phyloP scores from a whole-genome alignment of 805 yeast species.

The Lipomyces spencermartinsiae region DNA sequence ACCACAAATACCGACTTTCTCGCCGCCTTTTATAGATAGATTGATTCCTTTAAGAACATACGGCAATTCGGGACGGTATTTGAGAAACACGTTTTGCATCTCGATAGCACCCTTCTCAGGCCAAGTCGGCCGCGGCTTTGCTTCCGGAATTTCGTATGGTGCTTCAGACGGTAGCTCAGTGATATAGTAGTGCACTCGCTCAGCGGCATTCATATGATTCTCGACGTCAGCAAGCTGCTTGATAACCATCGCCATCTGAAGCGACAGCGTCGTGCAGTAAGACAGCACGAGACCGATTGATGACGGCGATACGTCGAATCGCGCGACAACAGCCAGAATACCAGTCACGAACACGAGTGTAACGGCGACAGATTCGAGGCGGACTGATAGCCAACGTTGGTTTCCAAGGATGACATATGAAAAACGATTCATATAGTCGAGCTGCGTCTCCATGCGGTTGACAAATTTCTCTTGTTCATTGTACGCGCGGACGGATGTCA shows the following conservation, averaged over 20 bases:
- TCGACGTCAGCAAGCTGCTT: slow-evolving; percentile 74
- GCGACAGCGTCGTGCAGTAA: slow-evolving; percentile 61
- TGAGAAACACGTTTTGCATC: slow-evolving; percentile 62
- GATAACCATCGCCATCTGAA: slow-evolving; percentile 59
- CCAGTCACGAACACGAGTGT: slow-evolving; percentile 59
- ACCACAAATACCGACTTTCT: slow-evolving; percentile 86
- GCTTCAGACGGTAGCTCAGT: slow-evolving; percentile 70
- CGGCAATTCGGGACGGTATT: slow-evolving; percentile 71
- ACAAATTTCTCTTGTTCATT: slow-evolving; percentile 55
- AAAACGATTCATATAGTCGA: slow-evolving; percentile 72
- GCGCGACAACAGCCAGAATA: slow-evolving; percentile 65
- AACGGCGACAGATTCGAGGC: slow-evolving; percentile 63
- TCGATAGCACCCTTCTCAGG: slow-evolving; percentile 65
- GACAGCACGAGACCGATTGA: slow-evolving; percentile 72
- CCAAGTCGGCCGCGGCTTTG: slow-evolving; percentile 61
- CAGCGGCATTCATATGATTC: slow-evolving; percentile 78
- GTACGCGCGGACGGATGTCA: slow-evolving; percentile 68
- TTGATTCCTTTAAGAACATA: slow-evolving; percentile 64
- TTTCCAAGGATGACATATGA: slow-evolving; percentile 66
- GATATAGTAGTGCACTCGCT: slow-evolving; percentile 72
- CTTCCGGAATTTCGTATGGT: slow-evolving; percentile 55
- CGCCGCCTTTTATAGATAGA: slow-evolving; percentile 59
- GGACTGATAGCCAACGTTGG: slow-evolving; percentile 75
- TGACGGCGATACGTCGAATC: slow-evolving; percentile 61
- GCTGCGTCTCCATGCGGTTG: slow-evolving; percentile 52